Base-by-base conservation (phyloP, 495 filamentous ascomycete genomes). In the Lepraria neglecta region DNA sequence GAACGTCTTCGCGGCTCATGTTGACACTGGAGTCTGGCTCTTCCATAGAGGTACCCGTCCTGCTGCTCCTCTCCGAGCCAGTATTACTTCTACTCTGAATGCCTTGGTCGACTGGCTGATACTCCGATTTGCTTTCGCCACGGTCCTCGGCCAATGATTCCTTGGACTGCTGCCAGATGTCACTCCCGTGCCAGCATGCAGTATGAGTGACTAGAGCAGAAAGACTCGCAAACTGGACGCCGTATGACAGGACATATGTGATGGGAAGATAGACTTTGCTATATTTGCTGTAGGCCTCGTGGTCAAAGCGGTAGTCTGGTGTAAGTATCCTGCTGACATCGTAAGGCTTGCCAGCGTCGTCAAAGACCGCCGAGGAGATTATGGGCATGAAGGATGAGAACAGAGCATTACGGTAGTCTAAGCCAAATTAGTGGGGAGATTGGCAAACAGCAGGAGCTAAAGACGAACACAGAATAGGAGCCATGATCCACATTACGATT, bases 401-500 rank as follows among this genome's bases (percentile, higher is more conserved):
- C 60, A 91, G 80, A 44, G 80, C 74, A 65, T 94, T 92, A 63
- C 78, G 78, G 72, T 91, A 94, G 69, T 94, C 74, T 76, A 15
- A 17, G 2, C 24, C 3, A 35, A 4, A 14, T 53, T 30, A 64
- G 46, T n/a, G 33, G 28, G 17, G 10, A 11, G 64, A 65, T 14
- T 62, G 67, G 15, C 66, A 69, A 68, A 0, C 65, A 64, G 5
- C 73, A 31, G 38, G 69, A 67, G 4, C 53, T 56, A 3, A 14
- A 19, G 15, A 69, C 75, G 28, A 71, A 77, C 79, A 92, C 69
- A 89, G 75, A 31, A 92, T 79, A 9, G 91, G 91, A 14, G 89
- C 90, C 35, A 92, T 76, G 42, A 95, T 76, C 90, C 90, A 96
- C 86, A 92, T 95, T 47, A 96, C 88, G 24, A 92, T 73, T 3